These are phyloP conservation scores for Lanzia echinophila DNA, from an alignment of 2,329 filamentous ascomycete genomes.

Conservation along the genomic window DNA sequence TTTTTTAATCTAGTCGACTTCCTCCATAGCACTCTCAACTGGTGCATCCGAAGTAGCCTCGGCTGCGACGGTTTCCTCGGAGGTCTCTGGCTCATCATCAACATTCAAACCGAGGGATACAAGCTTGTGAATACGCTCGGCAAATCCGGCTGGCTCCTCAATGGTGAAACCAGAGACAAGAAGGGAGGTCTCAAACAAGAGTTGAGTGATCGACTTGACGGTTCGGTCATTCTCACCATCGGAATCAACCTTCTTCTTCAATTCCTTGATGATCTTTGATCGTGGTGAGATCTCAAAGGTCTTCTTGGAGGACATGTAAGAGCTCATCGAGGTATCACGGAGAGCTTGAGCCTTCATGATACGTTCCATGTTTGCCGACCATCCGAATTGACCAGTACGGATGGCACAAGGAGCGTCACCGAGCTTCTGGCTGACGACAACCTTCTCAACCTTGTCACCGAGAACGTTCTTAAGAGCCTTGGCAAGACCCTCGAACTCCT, in stretches of 20 bases:
- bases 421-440: conserved; percentile 97
- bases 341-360: conserved; percentile 99
- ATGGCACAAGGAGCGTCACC: conserved; percentile 92
- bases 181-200: conserved; percentile 97
- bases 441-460: conserved; percentile 99
- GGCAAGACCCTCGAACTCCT: conserved; percentile 90
- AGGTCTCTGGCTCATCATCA: conserved; percentile 81
- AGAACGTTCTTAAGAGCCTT: conserved; percentile 99
- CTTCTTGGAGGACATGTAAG: conserved; percentile 99
- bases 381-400: conserved; percentile 98
- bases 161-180: conserved; percentile 99
- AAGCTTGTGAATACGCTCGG: conserved; percentile 99
- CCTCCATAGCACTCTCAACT: conserved; percentile 88
- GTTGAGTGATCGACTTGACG: conserved; percentile 97
- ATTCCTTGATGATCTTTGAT: conserved; percentile 95
- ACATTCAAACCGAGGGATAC: conserved; percentile 97
- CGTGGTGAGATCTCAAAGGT: conserved; percentile 99
- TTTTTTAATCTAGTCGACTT: conserved; percentile 74
- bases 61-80: conserved; percentile 53
- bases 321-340: conserved; percentile 98
- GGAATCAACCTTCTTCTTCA: conserved; percentile 97
- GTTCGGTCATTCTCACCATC: conserved; percentile 98
- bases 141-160: conserved; percentile 95
- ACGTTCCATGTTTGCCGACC: conserved; percentile 99
- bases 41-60: conserved; percentile 50